Evolutionary conservation across 1,284 basidiomycete genomes (phyloP).

Genomic region (Sanghuangporus sanghuang): DNA sequence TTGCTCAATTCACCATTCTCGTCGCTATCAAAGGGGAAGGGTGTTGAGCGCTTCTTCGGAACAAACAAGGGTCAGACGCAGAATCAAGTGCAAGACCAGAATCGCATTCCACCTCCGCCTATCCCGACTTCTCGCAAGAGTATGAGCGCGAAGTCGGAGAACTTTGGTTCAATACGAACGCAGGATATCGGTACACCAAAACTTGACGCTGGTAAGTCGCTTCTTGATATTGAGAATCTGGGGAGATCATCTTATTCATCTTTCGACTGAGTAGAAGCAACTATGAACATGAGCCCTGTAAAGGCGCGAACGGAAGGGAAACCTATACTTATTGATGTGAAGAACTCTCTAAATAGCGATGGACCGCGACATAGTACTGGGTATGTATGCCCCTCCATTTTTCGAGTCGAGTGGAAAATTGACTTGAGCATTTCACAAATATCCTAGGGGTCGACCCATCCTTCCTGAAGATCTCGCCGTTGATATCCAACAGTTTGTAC

Average conservation of each 20-base stretch:
- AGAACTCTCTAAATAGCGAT: slow-evolving; percentile 14
- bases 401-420: neutral
- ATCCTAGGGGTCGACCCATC: slow-evolving; percentile 54
- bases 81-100: neutral
- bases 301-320: slow-evolving; percentile 55
- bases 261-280: neutral
- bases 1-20: neutral
- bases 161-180: slow-evolving; percentile 2
- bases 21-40: slow-evolving; percentile 8
- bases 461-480: slow-evolving; percentile 73
- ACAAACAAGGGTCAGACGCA: neutral
- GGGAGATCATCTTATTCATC: neutral
- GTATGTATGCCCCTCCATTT: neutral
- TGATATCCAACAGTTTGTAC: slow-evolving; percentile 80
- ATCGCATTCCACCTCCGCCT: slow-evolving; percentile 13
- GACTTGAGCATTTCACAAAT: slow-evolving; percentile 3
- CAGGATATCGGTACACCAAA: slow-evolving; percentile 20
- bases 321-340: slow-evolving; percentile 61
- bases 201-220: slow-evolving; percentile 19
- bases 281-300: slow-evolving; percentile 57
- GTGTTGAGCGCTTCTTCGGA: neutral
- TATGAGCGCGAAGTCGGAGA: slow-evolving; percentile 12
- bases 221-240: neutral
- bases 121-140: slow-evolving; percentile 18
- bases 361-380: slow-evolving; percentile 13